Base-by-base conservation (phyloP, 1,284 basidiomycete species). In the Irpex sp. region DNA sequence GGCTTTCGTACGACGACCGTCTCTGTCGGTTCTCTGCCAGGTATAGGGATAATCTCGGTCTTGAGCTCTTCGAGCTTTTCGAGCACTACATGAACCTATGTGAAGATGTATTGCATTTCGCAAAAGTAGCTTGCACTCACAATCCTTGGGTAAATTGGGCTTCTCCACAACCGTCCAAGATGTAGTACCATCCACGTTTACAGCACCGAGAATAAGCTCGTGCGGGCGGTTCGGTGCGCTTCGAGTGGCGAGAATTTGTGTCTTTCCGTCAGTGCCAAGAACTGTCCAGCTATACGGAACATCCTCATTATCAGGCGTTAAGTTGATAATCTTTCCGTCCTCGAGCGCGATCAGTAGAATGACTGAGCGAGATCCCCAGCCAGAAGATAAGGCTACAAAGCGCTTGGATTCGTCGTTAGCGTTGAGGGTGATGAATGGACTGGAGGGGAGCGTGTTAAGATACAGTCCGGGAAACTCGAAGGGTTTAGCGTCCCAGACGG, bases 391-490 rank as follows among this genome's bases (percentile, higher is more conserved):
- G 6, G 85, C 71, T 11, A 89, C 40, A 34, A 72, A 76, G 0
- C 73, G 31, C 11, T 37, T 59, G 19, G 59, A 67, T 4, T 68
- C 64, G 26, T 68, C 63, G 2, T 62, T 61, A 15, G 77, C 60
- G 4, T 69, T 66, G 11, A 87, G 65, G 4, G 69, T 66, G 11
- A 87, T 64, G 66, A 85, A 83, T 0, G 85, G 81, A 3, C 70
- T 72, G 0, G 74, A 54, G 0, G 80, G 76, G n/a, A 89, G 71
- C 62, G 74, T 79, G 19, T 83, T 80, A 2, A 82, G 76, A 67
- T 86, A 92, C 1, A 92, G 73, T 0, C 91, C 90, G 0, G 88
- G 88, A 70, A 90, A 91, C 0, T 72, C 77, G 36, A 75, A 73
- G 2, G 68, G 54, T 0, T 69, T 60, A 1, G 79, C 77, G 2